phyloP scores from a whole-genome alignment of 352 stramenopile species.

The Pythium phragmitis region DNA sequence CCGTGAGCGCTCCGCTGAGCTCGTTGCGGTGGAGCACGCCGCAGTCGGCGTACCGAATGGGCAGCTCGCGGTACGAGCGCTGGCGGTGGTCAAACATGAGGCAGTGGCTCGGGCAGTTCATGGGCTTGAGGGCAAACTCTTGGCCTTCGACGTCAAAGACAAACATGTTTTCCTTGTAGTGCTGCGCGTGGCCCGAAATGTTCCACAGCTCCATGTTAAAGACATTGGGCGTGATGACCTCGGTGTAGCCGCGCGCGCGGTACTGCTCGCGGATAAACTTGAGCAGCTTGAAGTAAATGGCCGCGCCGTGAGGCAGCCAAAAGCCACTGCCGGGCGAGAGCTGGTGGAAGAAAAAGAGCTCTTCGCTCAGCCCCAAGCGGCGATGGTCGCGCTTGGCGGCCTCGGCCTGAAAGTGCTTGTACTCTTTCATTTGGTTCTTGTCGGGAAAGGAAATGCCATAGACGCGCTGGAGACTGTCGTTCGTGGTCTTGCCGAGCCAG shows the following conservation, averaged over 20 bases:
- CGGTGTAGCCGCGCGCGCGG: slow-evolving; percentile 90
- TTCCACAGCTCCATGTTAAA: slow-evolving; percentile 98
- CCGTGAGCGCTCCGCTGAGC: slow-evolving; percentile 93
- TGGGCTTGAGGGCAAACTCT: slow-evolving; percentile 98
- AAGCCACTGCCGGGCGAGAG: slow-evolving; percentile 97
- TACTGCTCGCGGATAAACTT: slow-evolving; percentile 89
- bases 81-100: slow-evolving; percentile 96
- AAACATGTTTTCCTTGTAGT: slow-evolving; percentile 98
- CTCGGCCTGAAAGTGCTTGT: slow-evolving; percentile 91
- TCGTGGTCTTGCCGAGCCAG: slow-evolving; percentile 96
- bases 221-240: slow-evolving; percentile 97
- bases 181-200: slow-evolving; percentile 96
- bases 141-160: slow-evolving; percentile 59
- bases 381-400: slow-evolving; percentile 97
- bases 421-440: slow-evolving; percentile 87
- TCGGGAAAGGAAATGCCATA: slow-evolving; percentile 97
- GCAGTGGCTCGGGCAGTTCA: slow-evolving; percentile 99
- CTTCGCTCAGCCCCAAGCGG: slow-evolving; percentile 92
- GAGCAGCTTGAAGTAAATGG: slow-evolving; percentile 97
- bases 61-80: slow-evolving; percentile 95
- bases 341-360: slow-evolving; percentile 96
- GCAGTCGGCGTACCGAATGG: slow-evolving; percentile 95
- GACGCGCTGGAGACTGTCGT: slow-evolving; percentile 96
- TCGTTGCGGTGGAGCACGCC: slow-evolving; percentile 96
- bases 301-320: slow-evolving; percentile 96